Conservation (phyloP, 306 rosid species). For the Casuarina glauca region DNA sequence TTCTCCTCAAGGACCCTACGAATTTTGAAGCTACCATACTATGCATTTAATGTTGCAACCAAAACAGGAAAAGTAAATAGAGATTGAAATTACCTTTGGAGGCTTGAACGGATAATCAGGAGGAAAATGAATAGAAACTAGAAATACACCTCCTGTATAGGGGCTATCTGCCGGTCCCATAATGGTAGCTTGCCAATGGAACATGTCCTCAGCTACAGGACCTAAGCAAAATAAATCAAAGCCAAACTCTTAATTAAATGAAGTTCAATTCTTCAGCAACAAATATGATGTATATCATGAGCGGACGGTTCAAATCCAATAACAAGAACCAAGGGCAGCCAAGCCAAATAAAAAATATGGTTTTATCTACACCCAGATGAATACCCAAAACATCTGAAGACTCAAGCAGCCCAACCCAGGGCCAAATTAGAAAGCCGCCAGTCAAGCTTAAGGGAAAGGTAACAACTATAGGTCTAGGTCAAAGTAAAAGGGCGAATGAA, state of each 20-base stretch:
- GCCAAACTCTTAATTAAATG: neutral
- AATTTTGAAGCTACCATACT: neutral
- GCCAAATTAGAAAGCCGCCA: neutral
- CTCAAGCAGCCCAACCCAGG: neutral
- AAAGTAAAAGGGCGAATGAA: neutral
- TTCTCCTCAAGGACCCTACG: neutral
- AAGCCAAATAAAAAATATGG: neutral
- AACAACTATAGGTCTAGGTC: neutral
- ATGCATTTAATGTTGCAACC: neutral
- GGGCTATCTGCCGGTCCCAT: slow-evolving; percentile 94
- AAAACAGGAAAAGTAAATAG: neutral
- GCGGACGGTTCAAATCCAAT: neutral
- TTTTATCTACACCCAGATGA: neutral
- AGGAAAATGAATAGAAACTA: slow-evolving; percentile 80
- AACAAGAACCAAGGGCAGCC: neutral
- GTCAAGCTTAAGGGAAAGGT: neutral
- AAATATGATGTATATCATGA: neutral
- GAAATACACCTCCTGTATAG: slow-evolving; percentile 77
- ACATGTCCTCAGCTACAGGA: slow-evolving; percentile 95
- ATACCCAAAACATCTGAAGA: neutral
- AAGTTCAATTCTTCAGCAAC: neutral
- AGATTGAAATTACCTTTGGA: slow-evolving; percentile 56
- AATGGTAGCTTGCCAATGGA: slow-evolving; percentile 91
- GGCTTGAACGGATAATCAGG: slow-evolving; percentile 96
- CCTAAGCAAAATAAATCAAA: slow-evolving; percentile 39